Evolutionary conservation across 2,329 filamentous ascomycete species (phyloP).

Genomic region (Nigrospora osmanthi): DNA sequence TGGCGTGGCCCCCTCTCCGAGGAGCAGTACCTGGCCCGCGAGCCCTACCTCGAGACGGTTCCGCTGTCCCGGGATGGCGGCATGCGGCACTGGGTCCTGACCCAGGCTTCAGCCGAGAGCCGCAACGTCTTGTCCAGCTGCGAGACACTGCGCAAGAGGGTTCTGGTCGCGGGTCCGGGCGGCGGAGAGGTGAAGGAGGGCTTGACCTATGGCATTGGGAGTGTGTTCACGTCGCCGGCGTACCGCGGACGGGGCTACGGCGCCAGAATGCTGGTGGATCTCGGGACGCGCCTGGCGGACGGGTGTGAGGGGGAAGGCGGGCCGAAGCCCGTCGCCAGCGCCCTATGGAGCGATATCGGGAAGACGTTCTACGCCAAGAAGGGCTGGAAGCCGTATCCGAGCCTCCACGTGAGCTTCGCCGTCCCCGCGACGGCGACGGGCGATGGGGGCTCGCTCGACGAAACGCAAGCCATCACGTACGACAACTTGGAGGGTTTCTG

Average conservation of each 20-base stretch:
- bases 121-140: constrained; percentile 55
- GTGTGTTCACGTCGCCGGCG: constrained; percentile 66
- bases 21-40: constrained; percentile 51
- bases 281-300: constrained; percentile 30
- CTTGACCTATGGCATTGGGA: constrained; percentile 66
- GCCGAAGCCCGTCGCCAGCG: constrained; percentile 50
- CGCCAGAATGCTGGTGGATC: constrained; percentile 62
- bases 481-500: constrained; percentile 56
- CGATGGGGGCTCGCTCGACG: constrained; percentile 10
- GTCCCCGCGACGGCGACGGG: constrained; percentile 20
- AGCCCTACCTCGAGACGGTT: constrained; percentile 47
- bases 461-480: constrained; percentile 41
- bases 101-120: constrained; percentile 26
- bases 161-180: constrained; percentile 33
- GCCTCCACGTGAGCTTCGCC: constrained; percentile 61
- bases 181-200: constrained; percentile 40
- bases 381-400: constrained; percentile 71
- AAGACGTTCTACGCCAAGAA: constrained; percentile 70
- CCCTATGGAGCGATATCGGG: constrained; percentile 82
- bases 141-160: constrained; percentile 55
- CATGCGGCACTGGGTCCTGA: constrained; percentile 58
- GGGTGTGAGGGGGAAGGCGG: constrained; percentile 6
- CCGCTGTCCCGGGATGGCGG: constrained; percentile 52
- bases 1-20: constrained; percentile 53
- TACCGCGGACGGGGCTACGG: constrained; percentile 71